Base-by-base conservation (phyloP, 2,329 filamentous ascomycete species). In the Claviceps monticola region DNA sequence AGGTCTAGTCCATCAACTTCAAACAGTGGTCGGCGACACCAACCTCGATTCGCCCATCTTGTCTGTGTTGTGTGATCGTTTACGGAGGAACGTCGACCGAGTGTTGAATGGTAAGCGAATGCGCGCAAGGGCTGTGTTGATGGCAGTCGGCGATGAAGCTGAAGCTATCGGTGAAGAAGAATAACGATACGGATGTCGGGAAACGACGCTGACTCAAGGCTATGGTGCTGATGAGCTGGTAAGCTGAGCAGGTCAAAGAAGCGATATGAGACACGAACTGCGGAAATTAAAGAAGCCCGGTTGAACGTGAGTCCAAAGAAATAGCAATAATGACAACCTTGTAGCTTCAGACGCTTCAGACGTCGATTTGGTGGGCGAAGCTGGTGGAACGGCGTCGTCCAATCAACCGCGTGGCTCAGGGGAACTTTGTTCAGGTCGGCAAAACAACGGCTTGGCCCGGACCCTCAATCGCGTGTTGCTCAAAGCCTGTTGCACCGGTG, bases 31-130 rank as follows among this genome's bases (percentile, higher is more conserved):
- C 34, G 17, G 8, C 26, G 11, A 16, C 51, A 66, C 69, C 54
- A 58, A 73, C 71, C 71, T 69, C 59, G 71, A 73, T 66, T 73
- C 71, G 64, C 71, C 70, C 71, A 73, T 73, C 55, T 67, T 72
- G 65, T 60, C 60, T 55, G 56, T 61, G 46, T 51, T 41, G 52
- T 53, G 51, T 37, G 52, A 50, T 54, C 43, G 42, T 42, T 42
- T 46, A 45, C 19, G 37, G 5, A 26, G 36, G 19, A 46, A 26
- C 26, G 41, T 23, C 16, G 48, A 38, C 6, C 44, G 49, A 44
- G 23, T 21, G 19, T 38, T 38, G 43, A 9, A 26, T 34, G 26
- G 5, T 6, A 23, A 34, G 42, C 16, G 39, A 44, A 26, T 14
- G 48, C 42, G 48, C 48, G 16, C 8, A 39, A 21, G 11, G 26